Conservation (phyloP, 805 yeast genomes). For the Metschnikowia baotianmanensis region DNA sequence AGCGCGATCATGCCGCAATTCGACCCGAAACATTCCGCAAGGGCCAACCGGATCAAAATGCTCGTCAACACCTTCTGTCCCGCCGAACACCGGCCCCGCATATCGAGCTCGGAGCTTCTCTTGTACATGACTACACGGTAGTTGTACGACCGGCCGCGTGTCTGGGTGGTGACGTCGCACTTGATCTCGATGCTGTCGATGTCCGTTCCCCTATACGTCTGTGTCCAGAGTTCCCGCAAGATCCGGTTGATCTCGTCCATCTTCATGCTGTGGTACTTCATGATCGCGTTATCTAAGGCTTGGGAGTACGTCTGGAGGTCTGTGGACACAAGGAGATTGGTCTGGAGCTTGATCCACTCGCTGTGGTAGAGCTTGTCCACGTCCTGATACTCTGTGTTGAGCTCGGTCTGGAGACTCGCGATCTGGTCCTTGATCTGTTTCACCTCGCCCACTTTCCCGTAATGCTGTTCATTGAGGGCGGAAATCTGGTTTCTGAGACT, state of each 20-base stretch:
- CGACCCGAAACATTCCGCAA: conserved; percentile 93
- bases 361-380: conserved; percentile 61
- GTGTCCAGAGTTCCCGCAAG: conserved; percentile 89
- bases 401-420: conserved; percentile 51
- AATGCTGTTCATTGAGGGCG: conserved; percentile 56
- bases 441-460: conserved; percentile 82
- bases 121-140: conserved; percentile 95
- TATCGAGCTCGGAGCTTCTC: conserved; percentile 86
- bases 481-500: conserved; percentile 51
- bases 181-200: conserved; percentile 85
- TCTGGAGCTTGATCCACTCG: conserved; percentile 74
- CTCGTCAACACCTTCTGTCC: conserved; percentile 96
- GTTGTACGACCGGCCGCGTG: conserved; percentile 68
- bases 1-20: conserved; percentile 94
- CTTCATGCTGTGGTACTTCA: conserved; percentile 85
- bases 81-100: conserved; percentile 98
- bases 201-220: conserved; percentile 92
- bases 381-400: conserved; percentile 67
- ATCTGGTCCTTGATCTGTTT: conserved; percentile 79
- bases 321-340: conserved; percentile 70
- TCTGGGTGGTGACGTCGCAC: conserved; percentile 64
- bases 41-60: conserved; percentile 83
- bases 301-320: conserved; percentile 80
- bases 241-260: conserved; percentile 91
- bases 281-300: conserved; percentile 88